These are phyloP conservation scores for Rhododendron williamsianum DNA, from an alignment of 148 eudicot species.

Conservation along the genomic window DNA sequence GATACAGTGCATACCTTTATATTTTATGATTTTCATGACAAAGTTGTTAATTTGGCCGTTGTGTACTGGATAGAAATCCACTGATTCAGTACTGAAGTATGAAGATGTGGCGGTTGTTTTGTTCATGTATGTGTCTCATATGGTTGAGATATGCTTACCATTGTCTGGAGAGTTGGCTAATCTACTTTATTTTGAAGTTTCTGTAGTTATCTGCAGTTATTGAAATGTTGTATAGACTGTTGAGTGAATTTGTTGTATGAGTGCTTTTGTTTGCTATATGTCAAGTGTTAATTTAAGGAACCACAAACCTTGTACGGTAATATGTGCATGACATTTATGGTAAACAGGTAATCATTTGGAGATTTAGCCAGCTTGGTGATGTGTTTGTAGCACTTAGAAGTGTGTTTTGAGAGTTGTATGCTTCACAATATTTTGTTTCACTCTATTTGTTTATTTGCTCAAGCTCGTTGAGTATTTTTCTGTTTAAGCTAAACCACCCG, in stretches of 20 bases:
- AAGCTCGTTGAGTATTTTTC: background rate
- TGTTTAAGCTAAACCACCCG: background rate
- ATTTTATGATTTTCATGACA: background rate
- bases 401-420: background rate
- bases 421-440: background rate
- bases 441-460: background rate
- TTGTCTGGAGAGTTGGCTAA: background rate
- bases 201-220: background rate
- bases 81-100: background rate
- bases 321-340: background rate
- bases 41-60: background rate
- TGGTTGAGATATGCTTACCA: background rate
- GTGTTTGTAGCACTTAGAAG: background rate
- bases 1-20: background rate
- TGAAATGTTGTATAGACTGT: background rate
- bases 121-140: background rate
- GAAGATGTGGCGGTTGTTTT: background rate
- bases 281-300: background rate
- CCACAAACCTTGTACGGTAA: background rate
- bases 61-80: background rate
- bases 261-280: background rate
- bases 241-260: background rate
- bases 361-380: background rate
- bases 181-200: background rate
- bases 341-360: background rate